A percentile compares a stretch with the other conserved stretches of the same genome.
phyloP scores from a whole-genome alignment of 2,329 filamentous ascomycete genomes.

The Scedosporium minutisporum region DNA sequence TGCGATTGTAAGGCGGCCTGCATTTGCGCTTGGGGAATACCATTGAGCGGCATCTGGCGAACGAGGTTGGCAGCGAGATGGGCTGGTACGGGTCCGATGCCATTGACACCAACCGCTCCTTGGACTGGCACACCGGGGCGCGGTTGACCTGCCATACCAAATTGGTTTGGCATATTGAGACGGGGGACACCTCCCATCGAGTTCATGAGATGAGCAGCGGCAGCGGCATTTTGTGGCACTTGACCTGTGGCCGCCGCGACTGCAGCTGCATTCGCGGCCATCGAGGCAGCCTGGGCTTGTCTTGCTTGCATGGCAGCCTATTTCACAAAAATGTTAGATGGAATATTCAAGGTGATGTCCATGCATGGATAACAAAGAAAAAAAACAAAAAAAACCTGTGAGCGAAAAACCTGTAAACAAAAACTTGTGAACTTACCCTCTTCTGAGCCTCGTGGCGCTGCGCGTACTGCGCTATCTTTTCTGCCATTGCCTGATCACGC shows the following conservation, averaged over 20 bases:
- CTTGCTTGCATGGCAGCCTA: constrained; percentile 8
- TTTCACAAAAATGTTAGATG: neutral
- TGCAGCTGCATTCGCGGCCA: constrained; percentile 20
- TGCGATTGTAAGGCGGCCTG: constrained; percentile 42
- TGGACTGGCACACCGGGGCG: constrained; percentile 46
- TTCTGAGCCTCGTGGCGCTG: constrained; percentile 51
- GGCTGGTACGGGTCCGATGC: constrained; percentile 37
- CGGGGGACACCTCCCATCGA: constrained; percentile 22
- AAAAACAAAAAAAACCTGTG: neutral
- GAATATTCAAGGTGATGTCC: neutral
- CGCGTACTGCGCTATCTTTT: constrained; percentile 46
- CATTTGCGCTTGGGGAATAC: constrained; percentile 61
- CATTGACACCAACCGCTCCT: constrained; percentile 31
- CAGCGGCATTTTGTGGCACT: constrained; percentile 6
- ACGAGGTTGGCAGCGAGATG: constrained; percentile 41
- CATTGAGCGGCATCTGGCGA: constrained; percentile 50
- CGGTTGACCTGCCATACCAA: constrained; percentile 34
- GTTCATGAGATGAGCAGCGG: constrained; percentile 18
- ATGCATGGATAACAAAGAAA: neutral
- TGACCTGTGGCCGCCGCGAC: constrained; percentile 19
- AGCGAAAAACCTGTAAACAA: neutral
- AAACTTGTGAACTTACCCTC: constrained; percentile 34
- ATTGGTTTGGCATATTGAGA: constrained; percentile 32
- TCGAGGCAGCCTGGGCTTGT: constrained; percentile 4
- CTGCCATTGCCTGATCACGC: constrained; percentile 60